phyloP scores from a whole-genome alignment of 2,329 filamentous ascomycete genomes.

The Botrytis sinoallii region DNA sequence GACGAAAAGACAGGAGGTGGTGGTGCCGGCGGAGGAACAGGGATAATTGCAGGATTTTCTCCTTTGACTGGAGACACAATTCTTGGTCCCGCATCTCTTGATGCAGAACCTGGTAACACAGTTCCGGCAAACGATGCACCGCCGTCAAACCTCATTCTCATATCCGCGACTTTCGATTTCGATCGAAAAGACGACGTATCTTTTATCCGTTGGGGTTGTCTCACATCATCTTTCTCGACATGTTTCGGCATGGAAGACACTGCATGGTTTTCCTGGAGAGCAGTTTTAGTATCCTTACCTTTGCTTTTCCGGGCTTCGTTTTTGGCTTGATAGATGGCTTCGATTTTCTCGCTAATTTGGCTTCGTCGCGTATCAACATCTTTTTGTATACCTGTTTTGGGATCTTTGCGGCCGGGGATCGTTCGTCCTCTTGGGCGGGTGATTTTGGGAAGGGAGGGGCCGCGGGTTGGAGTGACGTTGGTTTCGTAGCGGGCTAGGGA shows the following conservation, averaged over 20 bases:
- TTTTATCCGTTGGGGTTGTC: not conserved
- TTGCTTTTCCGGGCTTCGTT: slow-evolving; percentile 23
- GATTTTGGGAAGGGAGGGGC: not conserved
- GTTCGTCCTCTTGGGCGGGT: slow-evolving; percentile 6
- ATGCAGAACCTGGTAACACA: not conserved
- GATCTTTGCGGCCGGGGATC: not conserved
- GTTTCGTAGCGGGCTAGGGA: slow-evolving; percentile 16
- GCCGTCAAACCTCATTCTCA: slow-evolving; percentile 30
- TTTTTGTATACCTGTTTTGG: not conserved
- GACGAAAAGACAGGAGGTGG: not conserved
- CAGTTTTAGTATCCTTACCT: not conserved
- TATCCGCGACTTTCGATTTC: slow-evolving; percentile 28
- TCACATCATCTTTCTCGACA: not conserved
- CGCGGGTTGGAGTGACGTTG: slow-evolving; percentile 10
- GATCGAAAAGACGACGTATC: slow-evolving; percentile 13
- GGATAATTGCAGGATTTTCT: not conserved
- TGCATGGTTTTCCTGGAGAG: not conserved
- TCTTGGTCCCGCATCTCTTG: not conserved
- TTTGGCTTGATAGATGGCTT: slow-evolving; percentile 29
- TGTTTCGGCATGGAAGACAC: not conserved
- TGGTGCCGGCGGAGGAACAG: not conserved
- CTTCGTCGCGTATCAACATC: not conserved
- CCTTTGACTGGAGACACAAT: not conserved
- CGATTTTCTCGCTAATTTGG: slow-evolving; percentile 30
- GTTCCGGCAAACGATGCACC: slow-evolving; percentile 10